Conservation (phyloP, 75 land plant species). For the Selaginella tamariscina region DNA sequence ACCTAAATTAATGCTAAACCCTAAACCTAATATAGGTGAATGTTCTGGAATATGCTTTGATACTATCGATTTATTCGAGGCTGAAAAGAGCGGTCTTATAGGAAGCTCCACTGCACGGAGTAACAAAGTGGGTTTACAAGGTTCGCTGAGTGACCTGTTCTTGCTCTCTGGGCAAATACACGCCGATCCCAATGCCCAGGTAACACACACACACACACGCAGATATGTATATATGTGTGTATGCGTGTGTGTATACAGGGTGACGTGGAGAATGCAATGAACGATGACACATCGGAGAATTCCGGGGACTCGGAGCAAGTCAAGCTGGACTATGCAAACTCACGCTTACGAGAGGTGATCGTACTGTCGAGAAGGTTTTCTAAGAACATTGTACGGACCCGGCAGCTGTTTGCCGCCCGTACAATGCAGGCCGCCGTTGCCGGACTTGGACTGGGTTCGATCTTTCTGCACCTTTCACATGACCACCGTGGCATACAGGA, state of each 20-base stretch:
- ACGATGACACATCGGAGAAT: constrained; percentile 18
- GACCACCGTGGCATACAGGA: constrained; percentile 41
- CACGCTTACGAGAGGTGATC: constrained; percentile 39
- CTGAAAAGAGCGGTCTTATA: constrained; percentile 14
- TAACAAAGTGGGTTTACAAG: neutral
- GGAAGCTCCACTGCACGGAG: neutral
- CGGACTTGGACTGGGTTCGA: constrained; percentile 61
- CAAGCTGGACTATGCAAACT: constrained; percentile 16
- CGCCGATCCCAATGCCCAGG: neutral
- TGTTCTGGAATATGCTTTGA: constrained; percentile 80
- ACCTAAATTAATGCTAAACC: too few species aligned
- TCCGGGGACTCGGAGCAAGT: neutral
- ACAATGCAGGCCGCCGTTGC: constrained; percentile 51
- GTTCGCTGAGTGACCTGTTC: constrained; percentile 14
- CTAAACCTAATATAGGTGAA: too few species aligned
- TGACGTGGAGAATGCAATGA: constrained; percentile 14
- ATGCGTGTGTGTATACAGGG: constrained; percentile 9
- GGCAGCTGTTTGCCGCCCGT: constrained; percentile 52
- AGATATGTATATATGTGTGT: too few species aligned
- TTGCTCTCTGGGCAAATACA: neutral
- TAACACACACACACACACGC: neutral
- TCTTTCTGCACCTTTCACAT: constrained; percentile 44
- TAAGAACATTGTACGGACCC: constrained; percentile 55
- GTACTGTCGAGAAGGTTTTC: constrained; percentile 41
- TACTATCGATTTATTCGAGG: constrained; percentile 26